Base-by-base conservation (phyloP, 495 filamentous ascomycete species). In the Darksidea phi region DNA sequence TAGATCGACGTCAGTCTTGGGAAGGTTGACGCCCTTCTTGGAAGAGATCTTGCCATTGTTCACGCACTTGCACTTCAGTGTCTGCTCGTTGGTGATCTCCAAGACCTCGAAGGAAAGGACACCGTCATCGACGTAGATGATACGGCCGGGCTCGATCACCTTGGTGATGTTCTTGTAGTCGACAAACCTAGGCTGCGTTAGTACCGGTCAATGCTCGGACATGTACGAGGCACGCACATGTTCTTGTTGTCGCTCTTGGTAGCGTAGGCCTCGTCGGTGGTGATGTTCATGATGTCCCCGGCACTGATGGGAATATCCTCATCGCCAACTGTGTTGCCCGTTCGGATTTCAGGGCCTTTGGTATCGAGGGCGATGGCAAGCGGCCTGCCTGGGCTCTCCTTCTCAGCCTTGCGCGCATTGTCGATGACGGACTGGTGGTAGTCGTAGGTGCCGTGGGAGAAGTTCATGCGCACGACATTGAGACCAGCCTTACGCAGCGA, bases 131-230 rank as follows among this genome's bases (percentile, higher is more conserved):
- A 98, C 95, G 78, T 95, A 98, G 82, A 98, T 96, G 74, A 88
- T 87, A 69, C 93, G 91, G 69, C 95, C 95, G n/a, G 82, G 77
- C 65, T 86, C 74, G 74, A 98, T 97, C 70, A 98, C 92, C 78
- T 92, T 95, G 78, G 94, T 96, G 81, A 98, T 96, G 82, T 98
- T 98, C 86, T 92, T 93, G 79, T 98, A 98, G 80, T 98, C 94
- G 70, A 98, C 88, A 68, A 91, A 95, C 91, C 91, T 96, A 61
- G 48, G 41, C n/a, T 7, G 20, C 23, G 43, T 47, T 18, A 28
- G 26, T 11, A 0, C 26, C 45, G 28, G 7, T 45, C 12, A 13
- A 46, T 12, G 10, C 6, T 25, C 38, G n/a, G 10, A 1, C 23
- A 8, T 38, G 21, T 20, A 32, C 25, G 21, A 24, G 34, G 7